These are phyloP conservation scores for Heliocybe sulcata DNA, from an alignment of 1,284 basidiomycete genomes.

Conservation along the genomic window DNA sequence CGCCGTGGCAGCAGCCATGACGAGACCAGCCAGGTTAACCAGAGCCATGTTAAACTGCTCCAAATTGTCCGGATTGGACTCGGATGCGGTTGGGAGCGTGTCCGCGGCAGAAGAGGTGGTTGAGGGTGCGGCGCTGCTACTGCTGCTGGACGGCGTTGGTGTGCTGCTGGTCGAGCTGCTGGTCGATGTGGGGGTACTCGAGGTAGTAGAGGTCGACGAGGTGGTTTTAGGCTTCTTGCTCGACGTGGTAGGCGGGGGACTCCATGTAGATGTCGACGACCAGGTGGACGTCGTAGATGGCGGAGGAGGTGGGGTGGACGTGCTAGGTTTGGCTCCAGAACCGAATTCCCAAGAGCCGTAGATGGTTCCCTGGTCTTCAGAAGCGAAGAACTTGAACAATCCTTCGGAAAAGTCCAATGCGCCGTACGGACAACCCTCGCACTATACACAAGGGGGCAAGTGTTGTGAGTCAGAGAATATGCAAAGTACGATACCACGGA, in stretches of 20 bases:
- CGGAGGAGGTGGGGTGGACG: neutral
- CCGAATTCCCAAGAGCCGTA: slow-evolving; percentile 49
- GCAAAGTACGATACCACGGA: neutral
- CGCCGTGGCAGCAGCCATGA: slow-evolving; percentile 12
- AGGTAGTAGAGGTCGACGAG: slow-evolving; percentile 15
- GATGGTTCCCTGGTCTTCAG: slow-evolving; percentile 41
- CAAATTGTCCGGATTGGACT: slow-evolving; percentile 19
- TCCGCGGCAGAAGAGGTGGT: slow-evolving; percentile 3
- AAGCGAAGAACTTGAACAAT: slow-evolving; percentile 64
- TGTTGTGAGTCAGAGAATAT: neutral
- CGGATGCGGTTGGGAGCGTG: slow-evolving; percentile 8
- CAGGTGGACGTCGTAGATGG: neutral
- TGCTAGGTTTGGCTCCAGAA: slow-evolving; percentile 6
- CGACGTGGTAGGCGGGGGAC: slow-evolving; percentile 12
- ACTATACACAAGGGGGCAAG: slow-evolving; percentile 37
- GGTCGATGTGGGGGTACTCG: slow-evolving; percentile 14
- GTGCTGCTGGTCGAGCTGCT: slow-evolving; percentile 10
- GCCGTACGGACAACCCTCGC: slow-evolving; percentile 62
- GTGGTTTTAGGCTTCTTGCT: slow-evolving; percentile 19
- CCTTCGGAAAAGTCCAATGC: slow-evolving; percentile 75
- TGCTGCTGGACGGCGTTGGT: slow-evolving; percentile 6
- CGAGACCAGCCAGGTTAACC: slow-evolving; percentile 20
- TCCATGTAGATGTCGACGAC: slow-evolving; percentile 7
- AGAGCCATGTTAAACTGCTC: slow-evolving; percentile 20
- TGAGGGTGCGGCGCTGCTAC: slow-evolving; percentile 14